Evolutionary conservation across 2,329 filamentous ascomycete genomes (phyloP), one percentile per base, ranked within the genome.

Genomic region (Ophiostoma sp.): DNA sequence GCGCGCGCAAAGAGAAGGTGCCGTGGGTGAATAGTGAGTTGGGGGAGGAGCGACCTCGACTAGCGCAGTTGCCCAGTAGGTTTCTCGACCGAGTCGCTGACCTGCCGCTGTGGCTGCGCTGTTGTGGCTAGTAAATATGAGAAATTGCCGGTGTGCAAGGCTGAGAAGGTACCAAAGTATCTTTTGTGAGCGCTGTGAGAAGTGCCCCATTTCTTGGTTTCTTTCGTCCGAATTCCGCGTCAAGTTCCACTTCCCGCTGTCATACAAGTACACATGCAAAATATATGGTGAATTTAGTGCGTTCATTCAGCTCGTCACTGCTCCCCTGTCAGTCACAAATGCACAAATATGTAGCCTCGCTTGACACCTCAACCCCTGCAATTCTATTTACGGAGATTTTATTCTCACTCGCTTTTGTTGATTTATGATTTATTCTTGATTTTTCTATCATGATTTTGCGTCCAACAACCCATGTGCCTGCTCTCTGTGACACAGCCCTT

Each of bases 1-100:
- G 8, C 25, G 45, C 64, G 64, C 64, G 19, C 42, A 68, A 63
- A 68, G 64, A n/a, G 42, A 50, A 50, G 64, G 64, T 48, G 42
- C 42, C 28, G 25, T 33, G 57, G 4, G 5, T 33, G 31, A 45
- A 55, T 55, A 12, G 50, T 8, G 42, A 15, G 15, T 19, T 17
- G 15, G 42, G 42, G 42, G 42, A 48, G 42, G 15, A 15, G n/a
- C n/a, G 42, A 48, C 42, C 42, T 48, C 15, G 11, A 48, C 52
- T 61, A 61, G 57, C 57, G 31, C 31, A 61, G 31, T n/a, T 61
- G 57, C 57, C 57, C 57, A 12, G 57, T 61, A 12, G 19, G 25
- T 3, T 6, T 31, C 25, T 57, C 22, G 52, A 25, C 22, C 12
- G 11, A n/a, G n/a, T n/a, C n/a, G n/a, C n/a, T n/a, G n/a, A n/a